Evolutionary conservation across 768 basidiomycete genomes (phyloP).

Genomic region (Lentinula aciculospora): DNA sequence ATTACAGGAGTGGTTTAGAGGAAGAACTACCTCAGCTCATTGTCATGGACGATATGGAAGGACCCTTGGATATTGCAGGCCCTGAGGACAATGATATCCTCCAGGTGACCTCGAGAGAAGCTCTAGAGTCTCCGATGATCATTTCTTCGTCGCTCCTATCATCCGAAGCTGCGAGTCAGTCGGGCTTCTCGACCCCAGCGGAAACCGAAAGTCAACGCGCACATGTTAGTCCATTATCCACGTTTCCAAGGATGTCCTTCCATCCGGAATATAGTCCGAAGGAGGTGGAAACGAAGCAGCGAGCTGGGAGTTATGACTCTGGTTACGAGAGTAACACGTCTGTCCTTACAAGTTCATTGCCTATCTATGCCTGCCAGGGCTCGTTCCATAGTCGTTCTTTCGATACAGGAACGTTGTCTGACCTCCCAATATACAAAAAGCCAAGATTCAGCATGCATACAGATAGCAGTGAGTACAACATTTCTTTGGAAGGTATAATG

Average conservation of each 20-base stretch:
- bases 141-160: background rate
- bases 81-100: background rate
- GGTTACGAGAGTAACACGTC: background rate
- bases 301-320: background rate
- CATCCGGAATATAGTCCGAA: background rate
- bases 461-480: background rate
- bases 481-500: background rate
- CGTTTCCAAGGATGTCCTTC: background rate
- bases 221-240: background rate
- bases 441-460: background rate
- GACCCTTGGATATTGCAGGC: background rate
- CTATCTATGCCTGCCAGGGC: background rate
- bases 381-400: background rate
- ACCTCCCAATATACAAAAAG: background rate
- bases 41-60: background rate
- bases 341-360: background rate
- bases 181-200: background rate
- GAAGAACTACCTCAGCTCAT: background rate
- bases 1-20: slow-evolving; percentile 7
- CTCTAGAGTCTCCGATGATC: background rate
- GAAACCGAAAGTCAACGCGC: background rate
- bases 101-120: background rate
- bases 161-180: slow-evolving; percentile 2
- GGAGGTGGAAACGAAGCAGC: background rate
- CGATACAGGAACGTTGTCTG: background rate